Conservation (phyloP, 2,329 filamentous ascomycete species). For the Pseudogymnoascus sp. region DNA sequence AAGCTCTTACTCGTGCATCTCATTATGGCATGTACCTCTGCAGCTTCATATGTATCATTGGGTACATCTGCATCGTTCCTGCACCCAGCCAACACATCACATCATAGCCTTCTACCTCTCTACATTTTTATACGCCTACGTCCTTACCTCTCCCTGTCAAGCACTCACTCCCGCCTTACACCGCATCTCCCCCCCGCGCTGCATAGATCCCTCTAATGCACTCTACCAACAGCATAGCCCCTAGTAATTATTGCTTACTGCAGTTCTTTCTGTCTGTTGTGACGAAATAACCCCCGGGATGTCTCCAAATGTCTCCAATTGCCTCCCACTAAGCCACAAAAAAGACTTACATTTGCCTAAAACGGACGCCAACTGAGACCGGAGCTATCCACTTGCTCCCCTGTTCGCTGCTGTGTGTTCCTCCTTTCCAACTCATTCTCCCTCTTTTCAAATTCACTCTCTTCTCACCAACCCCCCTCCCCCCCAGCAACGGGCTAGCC, state of each 20-base stretch:
- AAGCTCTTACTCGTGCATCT: neutral
- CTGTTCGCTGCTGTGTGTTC: neutral
- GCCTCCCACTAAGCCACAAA: neutral
- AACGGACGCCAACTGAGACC: neutral
- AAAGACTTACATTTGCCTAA: neutral
- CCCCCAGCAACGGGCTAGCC: neutral
- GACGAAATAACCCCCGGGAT: neutral
- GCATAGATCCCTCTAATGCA: too few relatives aligned
- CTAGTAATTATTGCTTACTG: neutral
- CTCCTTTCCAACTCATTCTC: neutral
- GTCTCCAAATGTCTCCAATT: neutral
- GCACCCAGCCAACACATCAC: slow-evolving; percentile 1
- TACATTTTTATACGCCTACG: neutral
- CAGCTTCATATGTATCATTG: neutral
- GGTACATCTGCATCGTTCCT: neutral
- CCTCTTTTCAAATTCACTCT: neutral
- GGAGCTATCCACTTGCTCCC: neutral
- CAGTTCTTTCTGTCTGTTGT: neutral
- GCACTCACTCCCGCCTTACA: neutral
- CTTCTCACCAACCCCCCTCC: too few relatives aligned
- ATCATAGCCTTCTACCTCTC: neutral
- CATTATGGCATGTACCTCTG: neutral
- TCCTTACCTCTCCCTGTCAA: neutral
- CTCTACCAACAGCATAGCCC: too few relatives aligned
- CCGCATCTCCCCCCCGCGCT: neutral